Conservation (phyloP, 2,329 filamentous ascomycete species). For the Ophiostoma triangulosporum region DNA sequence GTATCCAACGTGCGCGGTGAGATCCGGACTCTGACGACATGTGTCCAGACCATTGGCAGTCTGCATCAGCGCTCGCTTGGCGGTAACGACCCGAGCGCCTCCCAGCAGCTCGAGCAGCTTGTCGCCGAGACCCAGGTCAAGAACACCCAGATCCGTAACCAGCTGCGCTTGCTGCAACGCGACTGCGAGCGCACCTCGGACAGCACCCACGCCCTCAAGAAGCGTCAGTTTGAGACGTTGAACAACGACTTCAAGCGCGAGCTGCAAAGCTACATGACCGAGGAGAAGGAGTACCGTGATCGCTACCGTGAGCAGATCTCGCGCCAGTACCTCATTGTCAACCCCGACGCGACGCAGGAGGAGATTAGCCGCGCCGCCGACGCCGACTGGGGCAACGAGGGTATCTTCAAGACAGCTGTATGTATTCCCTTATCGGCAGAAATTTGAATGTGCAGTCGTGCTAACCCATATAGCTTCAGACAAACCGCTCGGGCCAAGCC, state of each 20-base stretch:
- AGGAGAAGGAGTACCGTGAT: conserved; percentile 58
- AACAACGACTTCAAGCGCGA: conserved; percentile 61
- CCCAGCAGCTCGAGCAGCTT: conserved; percentile 49
- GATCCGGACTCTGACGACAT: conserved; percentile 51
- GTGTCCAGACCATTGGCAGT: conserved; percentile 53
- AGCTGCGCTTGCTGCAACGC: conserved; percentile 61
- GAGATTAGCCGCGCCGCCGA: conserved; percentile 58
- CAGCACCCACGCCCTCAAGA: conserved; percentile 50
- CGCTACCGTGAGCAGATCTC: conserved; percentile 66
- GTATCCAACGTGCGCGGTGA: conserved; percentile 53
- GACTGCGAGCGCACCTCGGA: conserved; percentile 53
- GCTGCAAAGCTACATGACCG: conserved; percentile 54
- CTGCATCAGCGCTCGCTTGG: conserved; percentile 60
- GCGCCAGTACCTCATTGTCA: conserved; percentile 69
- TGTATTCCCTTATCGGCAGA: not conserved
- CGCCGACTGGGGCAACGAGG: conserved; percentile 62
- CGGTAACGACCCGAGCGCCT: conserved; percentile 44
- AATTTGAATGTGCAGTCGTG: no score
- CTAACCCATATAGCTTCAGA: conserved; percentile 43
- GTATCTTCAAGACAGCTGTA: conserved; percentile 73
- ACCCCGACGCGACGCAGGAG: conserved; percentile 62
- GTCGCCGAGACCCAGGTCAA: conserved; percentile 57
- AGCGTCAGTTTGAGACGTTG: conserved; percentile 53
- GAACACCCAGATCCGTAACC: conserved; percentile 64
- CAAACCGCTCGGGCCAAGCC: conserved; percentile 61